A percentile compares a stretch with the other conserved stretches of the same genome.
phyloP scores from a whole-genome alignment of 164 flowering plant genomes.

The Tetrastigma voinierianum region DNA sequence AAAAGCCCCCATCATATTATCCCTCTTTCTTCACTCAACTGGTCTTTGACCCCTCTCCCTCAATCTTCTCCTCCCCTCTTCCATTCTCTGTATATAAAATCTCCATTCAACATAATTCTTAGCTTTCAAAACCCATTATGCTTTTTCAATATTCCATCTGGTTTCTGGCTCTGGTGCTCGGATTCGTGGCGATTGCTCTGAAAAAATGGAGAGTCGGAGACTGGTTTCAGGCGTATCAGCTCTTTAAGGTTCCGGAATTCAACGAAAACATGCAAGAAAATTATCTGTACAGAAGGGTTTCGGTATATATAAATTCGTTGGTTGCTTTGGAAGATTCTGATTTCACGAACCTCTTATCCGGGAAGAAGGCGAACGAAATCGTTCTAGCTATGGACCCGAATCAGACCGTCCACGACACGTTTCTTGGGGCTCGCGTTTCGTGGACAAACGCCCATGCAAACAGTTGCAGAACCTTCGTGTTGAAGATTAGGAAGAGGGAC shows the following conservation, averaged over 20 bases:
- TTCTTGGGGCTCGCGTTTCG: constrained; percentile 51
- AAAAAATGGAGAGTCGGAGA: constrained; percentile 29
- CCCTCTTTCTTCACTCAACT: background rate
- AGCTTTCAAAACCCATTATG: background rate
- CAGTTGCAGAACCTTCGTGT: constrained; percentile 30
- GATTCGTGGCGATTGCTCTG: no score
- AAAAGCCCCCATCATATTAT: no score
- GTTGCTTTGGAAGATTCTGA: constrained; percentile 67
- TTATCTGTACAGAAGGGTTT: constrained; percentile 48
- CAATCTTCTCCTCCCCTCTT: background rate
- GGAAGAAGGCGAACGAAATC: constrained; percentile 52
- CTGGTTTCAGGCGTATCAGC: constrained; percentile 32
- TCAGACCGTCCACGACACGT: constrained; percentile 53
- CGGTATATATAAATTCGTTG: constrained; percentile 50
- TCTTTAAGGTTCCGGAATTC: constrained; percentile 65
- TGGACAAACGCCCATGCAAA: constrained; percentile 39
- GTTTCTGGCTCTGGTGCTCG: no score
- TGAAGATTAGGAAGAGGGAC: constrained; percentile 53
- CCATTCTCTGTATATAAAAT: background rate
- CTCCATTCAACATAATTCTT: background rate
- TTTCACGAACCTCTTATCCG: constrained; percentile 64
- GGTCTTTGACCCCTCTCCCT: background rate
- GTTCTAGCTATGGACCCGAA: constrained; percentile 47
- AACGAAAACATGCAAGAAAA: constrained; percentile 56
- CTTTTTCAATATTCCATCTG: no score